Evolutionary conservation across 139 green algal species (phyloP).

Genomic region (Asterochloris erici): DNA sequence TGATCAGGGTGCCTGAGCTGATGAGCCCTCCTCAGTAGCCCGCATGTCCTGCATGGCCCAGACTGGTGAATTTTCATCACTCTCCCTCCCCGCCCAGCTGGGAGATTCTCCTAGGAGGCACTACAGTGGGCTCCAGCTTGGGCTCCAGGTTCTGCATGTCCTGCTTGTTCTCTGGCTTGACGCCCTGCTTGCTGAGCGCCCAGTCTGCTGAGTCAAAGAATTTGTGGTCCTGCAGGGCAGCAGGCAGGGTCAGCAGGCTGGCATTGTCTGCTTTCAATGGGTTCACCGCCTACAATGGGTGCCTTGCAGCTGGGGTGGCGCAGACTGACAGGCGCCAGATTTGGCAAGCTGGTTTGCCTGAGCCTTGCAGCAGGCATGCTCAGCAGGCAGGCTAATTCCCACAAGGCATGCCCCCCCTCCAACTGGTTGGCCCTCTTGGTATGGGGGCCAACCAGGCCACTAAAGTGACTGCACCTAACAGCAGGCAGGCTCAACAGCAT

Average conservation of each 20-base stretch:
- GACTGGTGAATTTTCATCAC: background rate
- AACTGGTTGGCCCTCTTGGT: no score
- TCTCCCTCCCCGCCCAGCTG: slow-evolving; percentile 46
- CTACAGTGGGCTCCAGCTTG: slow-evolving; percentile 58
- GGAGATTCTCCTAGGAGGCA: slow-evolving; percentile 40
- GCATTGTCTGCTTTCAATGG: no score
- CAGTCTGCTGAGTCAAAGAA: slow-evolving; percentile 86
- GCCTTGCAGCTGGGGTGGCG: background rate
- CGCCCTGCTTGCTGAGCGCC: slow-evolving; percentile 61
- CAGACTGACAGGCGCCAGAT: background rate
- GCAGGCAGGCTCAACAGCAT: no score
- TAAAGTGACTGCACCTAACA: no score
- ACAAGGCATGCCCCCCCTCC: no score
- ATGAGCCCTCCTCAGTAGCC: no score
- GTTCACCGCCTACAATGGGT: background rate
- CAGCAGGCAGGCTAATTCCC: background rate
- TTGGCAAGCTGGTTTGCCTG: no score
- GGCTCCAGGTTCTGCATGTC: slow-evolving; percentile 37
- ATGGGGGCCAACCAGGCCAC: no score
- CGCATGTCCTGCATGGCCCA: background rate
- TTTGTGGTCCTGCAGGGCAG: slow-evolving; percentile 49
- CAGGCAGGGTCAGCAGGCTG: background rate
- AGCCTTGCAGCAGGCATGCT: background rate
- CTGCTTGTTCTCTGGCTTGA: slow-evolving; percentile 31
- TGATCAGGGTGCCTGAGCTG: no score